Base-by-base conservation (phyloP, 176 grass and related monocot species). In the Calamus simplicifolius region DNA sequence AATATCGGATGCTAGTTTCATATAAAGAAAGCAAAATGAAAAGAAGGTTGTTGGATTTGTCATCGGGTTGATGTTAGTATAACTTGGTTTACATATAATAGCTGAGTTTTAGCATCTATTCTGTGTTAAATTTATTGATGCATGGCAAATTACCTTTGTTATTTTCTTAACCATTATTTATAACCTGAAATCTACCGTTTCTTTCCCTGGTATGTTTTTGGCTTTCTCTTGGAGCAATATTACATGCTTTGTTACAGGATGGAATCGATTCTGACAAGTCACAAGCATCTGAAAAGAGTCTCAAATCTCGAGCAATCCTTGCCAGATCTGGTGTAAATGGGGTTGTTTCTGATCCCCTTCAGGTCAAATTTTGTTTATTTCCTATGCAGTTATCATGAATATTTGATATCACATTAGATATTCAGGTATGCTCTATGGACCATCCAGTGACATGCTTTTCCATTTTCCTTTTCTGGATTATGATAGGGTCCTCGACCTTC, bases 321-420 rank as follows among this genome's bases (percentile, higher is more conserved):
- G 78, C 73, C 57, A 91, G 87, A 77, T 68, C 84, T 61, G 76
- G 51, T 73, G 79, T 83, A 75, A 98, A 98, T 80, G 93, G 93
- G 59, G 79, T 85, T 48, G 55, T 85, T 72, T 77, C 79, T 54
- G 93, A 98, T 58, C 71, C 83, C 52, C 66, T 76, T 69, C 93
- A 98, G 87, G 93, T 98, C 68, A 18, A 26, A 65, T 66, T 52
- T 7, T 54, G 30, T 71, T 75, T 8, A 23, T 23, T 23, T 23
- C 21, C 64, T 62, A 61, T 70, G 18, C 25, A 54, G 6, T 31
- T 25, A 10, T 63, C 35, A 51, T 69, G 58, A 21, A 19, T 48
- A 2, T 68, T 38, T 7, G 14, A 53, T 62, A 4, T 56, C 49
- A 50, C 35, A 43, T 43, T 7, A 43, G 35, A 43, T 43, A 43